These are phyloP conservation scores for Boletus smithii DNA, from an alignment of 1,284 basidiomycete species.

Conservation along the genomic window DNA sequence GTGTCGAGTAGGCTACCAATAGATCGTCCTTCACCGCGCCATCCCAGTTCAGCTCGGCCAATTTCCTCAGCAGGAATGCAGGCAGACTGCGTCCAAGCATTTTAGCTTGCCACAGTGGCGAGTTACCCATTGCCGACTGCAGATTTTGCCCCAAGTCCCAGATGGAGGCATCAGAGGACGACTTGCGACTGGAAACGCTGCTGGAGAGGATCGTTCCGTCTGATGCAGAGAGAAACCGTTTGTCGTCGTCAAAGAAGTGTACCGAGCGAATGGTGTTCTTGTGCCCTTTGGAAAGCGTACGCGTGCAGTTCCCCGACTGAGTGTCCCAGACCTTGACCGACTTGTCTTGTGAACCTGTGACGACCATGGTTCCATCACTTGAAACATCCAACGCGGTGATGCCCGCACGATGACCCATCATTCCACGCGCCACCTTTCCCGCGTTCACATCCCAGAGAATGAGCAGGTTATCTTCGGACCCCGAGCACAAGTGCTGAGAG, in stretches of 20 bases:
- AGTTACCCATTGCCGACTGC: slow-evolving; percentile 4
- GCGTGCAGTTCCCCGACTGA: slow-evolving; percentile 12
- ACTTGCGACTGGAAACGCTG: slow-evolving; percentile 2
- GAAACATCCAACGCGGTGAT: slow-evolving; percentile 10
- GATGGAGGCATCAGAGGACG: slow-evolving; percentile 2
- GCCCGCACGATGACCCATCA: slow-evolving; percentile 12
- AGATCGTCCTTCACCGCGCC: not conserved
- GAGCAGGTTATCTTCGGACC: slow-evolving; percentile 14
- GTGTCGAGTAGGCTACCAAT: slow-evolving; percentile 6
- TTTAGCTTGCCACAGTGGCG: slow-evolving; percentile 11
- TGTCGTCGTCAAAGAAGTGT: slow-evolving; percentile 12
- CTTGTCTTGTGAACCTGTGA: slow-evolving; percentile 14
- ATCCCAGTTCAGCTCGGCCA: not conserved
- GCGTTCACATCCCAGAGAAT: slow-evolving; percentile 9
- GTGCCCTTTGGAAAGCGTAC: slow-evolving; percentile 10
- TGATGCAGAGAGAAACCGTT: slow-evolving; percentile 9
- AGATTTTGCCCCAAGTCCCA: slow-evolving; percentile 7
- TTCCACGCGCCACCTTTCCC: slow-evolving; percentile 11
- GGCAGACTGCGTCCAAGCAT: slow-evolving; percentile 7
- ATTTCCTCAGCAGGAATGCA: slow-evolving; percentile 5
- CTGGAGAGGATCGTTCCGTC: slow-evolving; percentile 5
- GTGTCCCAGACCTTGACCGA: slow-evolving; percentile 18
- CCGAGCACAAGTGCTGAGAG: slow-evolving; percentile 9
- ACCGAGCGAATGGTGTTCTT: slow-evolving; percentile 9
- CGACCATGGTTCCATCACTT: slow-evolving; percentile 10